Percentiles rank a stretch among this genome's conserved stretches.
Evolutionary conservation across 768 basidiomycete genomes (phyloP).

Genomic region (Trametes sanguinea): DNA sequence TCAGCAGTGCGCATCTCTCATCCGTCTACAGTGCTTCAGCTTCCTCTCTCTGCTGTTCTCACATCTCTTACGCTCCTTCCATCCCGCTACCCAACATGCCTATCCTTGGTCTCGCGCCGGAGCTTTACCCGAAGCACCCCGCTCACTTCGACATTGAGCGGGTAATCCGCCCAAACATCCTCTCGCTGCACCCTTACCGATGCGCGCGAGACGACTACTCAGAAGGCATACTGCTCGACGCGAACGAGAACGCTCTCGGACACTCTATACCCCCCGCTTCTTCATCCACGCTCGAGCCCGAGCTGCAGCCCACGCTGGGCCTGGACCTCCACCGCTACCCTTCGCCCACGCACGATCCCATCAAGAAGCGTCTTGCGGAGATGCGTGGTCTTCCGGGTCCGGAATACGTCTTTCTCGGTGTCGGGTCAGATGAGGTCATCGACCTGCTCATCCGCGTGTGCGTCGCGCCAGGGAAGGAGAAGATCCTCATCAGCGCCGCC

Average conservation of each 20-base stretch:
- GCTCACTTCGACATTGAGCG: constrained; percentile 82
- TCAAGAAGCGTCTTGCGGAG: constrained; percentile 75
- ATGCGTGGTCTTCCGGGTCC: constrained; percentile 66
- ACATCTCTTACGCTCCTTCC: neutral
- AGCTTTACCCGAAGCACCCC: constrained; percentile 51
- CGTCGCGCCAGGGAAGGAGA: constrained; percentile 76
- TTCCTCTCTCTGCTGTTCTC: neutral
- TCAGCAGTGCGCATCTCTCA: neutral
- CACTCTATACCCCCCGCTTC: constrained; percentile 64
- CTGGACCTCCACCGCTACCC: constrained; percentile 89
- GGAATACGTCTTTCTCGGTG: constrained; percentile 84
- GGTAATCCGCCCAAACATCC: constrained; percentile 92
- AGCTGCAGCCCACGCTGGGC: constrained; percentile 41
- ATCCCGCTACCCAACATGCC: constrained; percentile 44
- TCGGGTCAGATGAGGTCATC: constrained; percentile 96
- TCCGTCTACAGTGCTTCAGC: too few relatives aligned
- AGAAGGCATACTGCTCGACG: constrained; percentile 89
- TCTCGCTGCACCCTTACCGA: constrained; percentile 87
- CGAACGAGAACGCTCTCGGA: constrained; percentile 96
- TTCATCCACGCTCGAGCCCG: constrained; percentile 31
- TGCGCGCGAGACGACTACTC: constrained; percentile 97
- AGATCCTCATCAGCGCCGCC: constrained; percentile 89
- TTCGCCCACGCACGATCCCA: constrained; percentile 79
- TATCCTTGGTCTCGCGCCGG: constrained; percentile 60
- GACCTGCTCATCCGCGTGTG: constrained; percentile 92